Evolutionary conservation across 768 basidiomycete species (phyloP).

Genomic region (Leccinum fibrillosum): DNA sequence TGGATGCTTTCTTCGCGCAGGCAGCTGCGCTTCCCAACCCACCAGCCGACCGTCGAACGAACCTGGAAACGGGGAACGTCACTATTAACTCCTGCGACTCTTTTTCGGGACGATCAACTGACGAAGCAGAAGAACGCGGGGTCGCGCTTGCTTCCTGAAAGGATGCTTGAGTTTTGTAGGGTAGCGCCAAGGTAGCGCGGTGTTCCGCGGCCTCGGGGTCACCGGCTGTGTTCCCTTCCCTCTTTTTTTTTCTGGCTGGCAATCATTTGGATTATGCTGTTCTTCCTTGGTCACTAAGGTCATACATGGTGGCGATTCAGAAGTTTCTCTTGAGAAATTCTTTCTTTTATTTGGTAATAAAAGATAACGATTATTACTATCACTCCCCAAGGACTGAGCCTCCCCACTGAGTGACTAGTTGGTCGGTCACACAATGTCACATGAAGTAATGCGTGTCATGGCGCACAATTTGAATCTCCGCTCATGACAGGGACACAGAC

Average conservation of each 20-base stretch:
- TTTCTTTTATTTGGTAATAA: background rate
- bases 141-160: slow-evolving; percentile 48
- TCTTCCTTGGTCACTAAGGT: background rate
- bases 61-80: slow-evolving; percentile 50
- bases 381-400: too few species aligned
- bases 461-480: too few species aligned
- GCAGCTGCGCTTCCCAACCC: slow-evolving; percentile 69
- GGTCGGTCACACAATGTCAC: too few species aligned
- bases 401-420: too few species aligned
- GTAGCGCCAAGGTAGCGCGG: slow-evolving; percentile 56
- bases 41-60: slow-evolving; percentile 40
- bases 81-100: slow-evolving; percentile 41
- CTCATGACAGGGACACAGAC: too few species aligned
- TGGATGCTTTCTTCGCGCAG: slow-evolving; percentile 64
- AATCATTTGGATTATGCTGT: background rate
- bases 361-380: background rate
- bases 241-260: background rate
- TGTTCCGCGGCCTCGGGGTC: slow-evolving; percentile 53
- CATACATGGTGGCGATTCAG: background rate
- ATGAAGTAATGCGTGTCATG: too few species aligned
- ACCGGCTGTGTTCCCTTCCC: slow-evolving; percentile 38
- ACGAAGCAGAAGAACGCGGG: slow-evolving; percentile 37
- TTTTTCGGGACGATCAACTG: slow-evolving; percentile 30
- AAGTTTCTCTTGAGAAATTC: background rate
- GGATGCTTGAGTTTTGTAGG: slow-evolving; percentile 36